These are phyloP conservation scores for Atkinsonella texensis DNA, from an alignment of 2,329 filamentous ascomycete genomes.

Conservation along the genomic window DNA sequence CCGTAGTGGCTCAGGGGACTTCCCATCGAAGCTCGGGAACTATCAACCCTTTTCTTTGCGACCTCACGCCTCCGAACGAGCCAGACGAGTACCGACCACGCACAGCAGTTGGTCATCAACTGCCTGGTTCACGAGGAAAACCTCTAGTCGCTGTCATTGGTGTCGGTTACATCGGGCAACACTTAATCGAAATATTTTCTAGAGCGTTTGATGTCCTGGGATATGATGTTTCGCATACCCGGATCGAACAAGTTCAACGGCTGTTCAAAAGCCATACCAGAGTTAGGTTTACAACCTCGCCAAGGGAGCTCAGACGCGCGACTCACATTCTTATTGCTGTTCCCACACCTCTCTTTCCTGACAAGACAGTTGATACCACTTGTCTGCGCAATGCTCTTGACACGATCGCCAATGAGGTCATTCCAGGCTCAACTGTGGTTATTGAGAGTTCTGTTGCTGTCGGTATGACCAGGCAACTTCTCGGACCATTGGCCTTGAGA, in stretches of 20 bases:
- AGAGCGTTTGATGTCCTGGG: constrained; percentile 29
- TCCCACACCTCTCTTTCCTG: constrained; percentile 34
- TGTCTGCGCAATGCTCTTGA: constrained; percentile 31
- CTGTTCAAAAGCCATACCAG: constrained; percentile 16
- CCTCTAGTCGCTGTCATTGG: constrained; percentile 36
- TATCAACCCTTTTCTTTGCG: constrained; percentile 16
- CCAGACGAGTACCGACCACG: constrained; percentile 15
- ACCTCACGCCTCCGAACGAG: constrained; percentile 23
- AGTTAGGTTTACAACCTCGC: constrained; percentile 25
- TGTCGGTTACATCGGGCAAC: constrained; percentile 40
- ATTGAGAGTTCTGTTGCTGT: constrained; percentile 43
- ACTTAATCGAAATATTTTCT: constrained; percentile 33
- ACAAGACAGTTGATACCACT: constrained; percentile 35
- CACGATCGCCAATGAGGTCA: constrained; percentile 28
- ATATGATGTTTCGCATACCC: constrained; percentile 33
- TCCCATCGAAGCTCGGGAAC: constrained; percentile 5
- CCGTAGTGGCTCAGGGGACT: neutral
- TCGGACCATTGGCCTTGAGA: constrained; percentile 30
- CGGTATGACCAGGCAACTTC: constrained; percentile 39
- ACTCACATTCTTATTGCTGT: constrained; percentile 43
- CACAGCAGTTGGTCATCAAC: constrained; percentile 1
- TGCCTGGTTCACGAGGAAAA: constrained; percentile 9
- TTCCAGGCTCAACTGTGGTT: constrained; percentile 33
- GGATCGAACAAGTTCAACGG: constrained; percentile 22
- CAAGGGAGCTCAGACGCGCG: constrained; percentile 26